phyloP scores from a whole-genome alignment of 2,329 filamentous ascomycete species.

The Venturia effusa region DNA sequence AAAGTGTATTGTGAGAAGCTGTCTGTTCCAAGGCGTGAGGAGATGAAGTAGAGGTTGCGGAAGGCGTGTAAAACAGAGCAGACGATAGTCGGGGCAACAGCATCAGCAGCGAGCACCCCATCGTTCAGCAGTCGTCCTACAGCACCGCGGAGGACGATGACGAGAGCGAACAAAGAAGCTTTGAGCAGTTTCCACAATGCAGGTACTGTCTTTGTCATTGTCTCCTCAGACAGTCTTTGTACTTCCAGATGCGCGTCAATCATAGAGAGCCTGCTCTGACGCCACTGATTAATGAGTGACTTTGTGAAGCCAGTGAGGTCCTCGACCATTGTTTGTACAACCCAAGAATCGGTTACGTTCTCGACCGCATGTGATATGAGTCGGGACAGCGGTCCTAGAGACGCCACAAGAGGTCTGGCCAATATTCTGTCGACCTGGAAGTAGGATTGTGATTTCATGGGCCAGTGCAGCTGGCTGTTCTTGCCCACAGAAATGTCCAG shows the following conservation, averaged over 20 bases:
- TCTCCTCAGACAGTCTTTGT: constrained; percentile 52
- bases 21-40: constrained; percentile 58
- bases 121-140: constrained; percentile 55
- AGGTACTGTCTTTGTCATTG: constrained; percentile 55
- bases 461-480: constrained; percentile 52
- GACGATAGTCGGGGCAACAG: constrained; percentile 54
- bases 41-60: constrained; percentile 72
- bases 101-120: constrained; percentile 40
- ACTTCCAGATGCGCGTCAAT: constrained; percentile 59
- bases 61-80: constrained; percentile 62
- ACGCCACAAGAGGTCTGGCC: constrained; percentile 50
- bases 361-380: constrained; percentile 55
- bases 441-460: constrained; percentile 48
- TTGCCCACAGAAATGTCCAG: constrained; percentile 51
- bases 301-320: constrained; percentile 56
- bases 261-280: constrained; percentile 59
- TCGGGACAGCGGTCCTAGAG: constrained; percentile 56
- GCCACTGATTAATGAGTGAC: constrained; percentile 61
- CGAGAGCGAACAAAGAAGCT: constrained; percentile 63
- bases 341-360: constrained; percentile 40
- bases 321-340: constrained; percentile 46
- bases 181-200: constrained; percentile 65
- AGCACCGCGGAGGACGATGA: constrained; percentile 64
- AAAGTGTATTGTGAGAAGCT: constrained; percentile 79
- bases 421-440: constrained; percentile 47